These are phyloP conservation scores for Alternaria infectoria DNA, from an alignment of 2,329 filamentous ascomycete genomes.

Conservation along the genomic window DNA sequence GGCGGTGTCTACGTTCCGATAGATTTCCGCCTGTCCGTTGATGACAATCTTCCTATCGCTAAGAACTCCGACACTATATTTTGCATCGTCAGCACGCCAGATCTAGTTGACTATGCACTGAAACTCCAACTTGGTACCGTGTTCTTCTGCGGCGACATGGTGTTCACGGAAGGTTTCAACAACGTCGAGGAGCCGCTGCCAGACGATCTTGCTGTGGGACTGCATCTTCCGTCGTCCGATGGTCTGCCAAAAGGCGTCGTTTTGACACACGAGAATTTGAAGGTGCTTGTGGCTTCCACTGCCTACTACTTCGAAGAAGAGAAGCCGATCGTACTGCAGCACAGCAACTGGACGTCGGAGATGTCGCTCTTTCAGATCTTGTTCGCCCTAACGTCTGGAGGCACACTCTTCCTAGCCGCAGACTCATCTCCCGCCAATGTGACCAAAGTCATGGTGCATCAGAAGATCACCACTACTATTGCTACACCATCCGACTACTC, in stretches of 20 bases:
- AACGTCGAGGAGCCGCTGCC: conserved; percentile 8
- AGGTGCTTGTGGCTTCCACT: not conserved
- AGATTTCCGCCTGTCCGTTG: not conserved
- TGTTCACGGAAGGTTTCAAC: not conserved
- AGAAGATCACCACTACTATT: not conserved
- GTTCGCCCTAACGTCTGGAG: not conserved
- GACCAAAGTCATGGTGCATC: not conserved
- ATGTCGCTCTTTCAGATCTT: not conserved
- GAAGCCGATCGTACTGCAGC: not conserved
- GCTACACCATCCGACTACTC: conserved; percentile 6
- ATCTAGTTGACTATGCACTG: not conserved
- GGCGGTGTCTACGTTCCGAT: not conserved
- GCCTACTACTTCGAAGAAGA: not conserved
- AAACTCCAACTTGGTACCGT: not conserved
- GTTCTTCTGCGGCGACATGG: not conserved
- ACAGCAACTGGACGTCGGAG: not conserved
- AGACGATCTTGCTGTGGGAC: conserved; percentile 13
- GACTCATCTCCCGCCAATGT: not conserved
- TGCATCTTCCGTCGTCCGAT: not conserved
- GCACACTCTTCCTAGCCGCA: not conserved
- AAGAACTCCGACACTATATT: not conserved
- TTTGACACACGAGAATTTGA: not conserved
- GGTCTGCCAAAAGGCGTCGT: not conserved
- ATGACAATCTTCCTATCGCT: not conserved
- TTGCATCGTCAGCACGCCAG: not conserved